Conservation (phyloP, 2,329 filamentous ascomycete genomes). For the Penicillium brevicompactum region DNA sequence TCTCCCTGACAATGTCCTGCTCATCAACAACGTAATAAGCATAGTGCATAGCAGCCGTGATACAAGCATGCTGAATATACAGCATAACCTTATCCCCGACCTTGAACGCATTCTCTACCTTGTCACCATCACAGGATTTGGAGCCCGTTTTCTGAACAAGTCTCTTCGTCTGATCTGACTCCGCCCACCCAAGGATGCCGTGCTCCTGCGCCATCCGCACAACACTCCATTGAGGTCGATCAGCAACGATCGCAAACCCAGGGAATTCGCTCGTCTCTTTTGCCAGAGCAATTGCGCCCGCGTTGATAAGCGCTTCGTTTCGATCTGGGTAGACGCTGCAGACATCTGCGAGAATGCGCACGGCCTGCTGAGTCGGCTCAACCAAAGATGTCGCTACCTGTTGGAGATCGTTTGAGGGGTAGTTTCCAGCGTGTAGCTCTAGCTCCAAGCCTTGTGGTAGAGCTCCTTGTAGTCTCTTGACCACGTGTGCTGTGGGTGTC, state of each 20-base stretch:
- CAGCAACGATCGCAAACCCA: constrained; percentile 68
- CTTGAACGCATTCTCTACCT: constrained; percentile 44
- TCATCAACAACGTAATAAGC: constrained; percentile 73
- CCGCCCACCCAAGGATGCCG: constrained; percentile 64
- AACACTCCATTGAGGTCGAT: constrained; percentile 63
- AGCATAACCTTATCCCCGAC: constrained; percentile 44
- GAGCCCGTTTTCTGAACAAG: constrained; percentile 43
- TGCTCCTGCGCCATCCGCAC: constrained; percentile 78
- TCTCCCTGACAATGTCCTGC: constrained; percentile 24
- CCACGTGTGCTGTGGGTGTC: constrained; percentile 31
- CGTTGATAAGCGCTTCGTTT: constrained; percentile 69
- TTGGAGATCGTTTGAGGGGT: constrained; percentile 74
- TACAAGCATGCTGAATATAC: constrained; percentile 81
- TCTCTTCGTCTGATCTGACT: constrained; percentile 34
- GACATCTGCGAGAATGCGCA: constrained; percentile 67
- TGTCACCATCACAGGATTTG: constrained; percentile 62
- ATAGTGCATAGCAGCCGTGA: constrained; percentile 68
- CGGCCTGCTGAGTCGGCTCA: constrained; percentile 27
- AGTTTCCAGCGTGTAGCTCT: constrained; percentile 43
- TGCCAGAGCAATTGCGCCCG: constrained; percentile 69
- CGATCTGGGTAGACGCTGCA: constrained; percentile 64
- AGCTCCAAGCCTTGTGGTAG: constrained; percentile 17
- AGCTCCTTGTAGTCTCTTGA: constrained; percentile 8
- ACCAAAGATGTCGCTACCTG: constrained; percentile 71
- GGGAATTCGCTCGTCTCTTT: constrained; percentile 73